Evolutionary conservation across 2,329 filamentous ascomycete species (phyloP), one percentile per base, ranked within the genome.

Genomic region (Ophiostoma montium): DNA sequence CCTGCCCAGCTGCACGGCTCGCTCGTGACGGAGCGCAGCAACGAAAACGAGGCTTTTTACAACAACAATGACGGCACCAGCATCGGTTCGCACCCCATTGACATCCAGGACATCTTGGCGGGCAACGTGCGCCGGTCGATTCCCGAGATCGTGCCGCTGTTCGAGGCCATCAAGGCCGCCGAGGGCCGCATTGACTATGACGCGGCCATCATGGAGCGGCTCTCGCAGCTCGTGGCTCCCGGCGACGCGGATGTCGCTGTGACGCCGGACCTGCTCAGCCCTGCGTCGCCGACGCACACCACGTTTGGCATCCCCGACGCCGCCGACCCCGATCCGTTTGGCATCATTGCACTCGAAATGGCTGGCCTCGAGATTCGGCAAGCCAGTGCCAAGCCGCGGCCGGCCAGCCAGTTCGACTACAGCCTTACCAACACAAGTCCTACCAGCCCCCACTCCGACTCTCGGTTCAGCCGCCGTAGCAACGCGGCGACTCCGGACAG

Each of bases 281-380:
- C 56, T 49, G 18, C 63, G 60, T 49, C 72, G 61, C 44, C 67
- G 57, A 54, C 65, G 51, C 48, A 52, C 2, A 8, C 58, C 71
- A 30, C 67, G 68, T 2, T 95, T 65, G 89, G 89, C 2, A 70
- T 95, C 15, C 88, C 87, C 1, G 80, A 82, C 54, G 66, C 70
- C 3, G 79, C 88, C 49, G 90, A 96, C 57, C 88, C 89, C 0
- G 90, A 96, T 62, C 90, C 90, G 0, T 96, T 86, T 60, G 90
- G 90, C 21, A 84, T 95, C 23, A 75, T 89, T 55, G 89, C 90
- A 8, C 68, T 96, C n/a, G 87, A 95, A 61, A 82, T 87, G 69
- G 85, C 88, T 53, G 90, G 90, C 2, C 69, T 95, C 50, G 86
- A 90, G 57, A 92, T 96, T 56, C 78, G 85, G 47, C 89, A 95